These are phyloP conservation scores for Gastrodia elata DNA, from an alignment of 106 monocot species.

Conservation along the genomic window DNA sequence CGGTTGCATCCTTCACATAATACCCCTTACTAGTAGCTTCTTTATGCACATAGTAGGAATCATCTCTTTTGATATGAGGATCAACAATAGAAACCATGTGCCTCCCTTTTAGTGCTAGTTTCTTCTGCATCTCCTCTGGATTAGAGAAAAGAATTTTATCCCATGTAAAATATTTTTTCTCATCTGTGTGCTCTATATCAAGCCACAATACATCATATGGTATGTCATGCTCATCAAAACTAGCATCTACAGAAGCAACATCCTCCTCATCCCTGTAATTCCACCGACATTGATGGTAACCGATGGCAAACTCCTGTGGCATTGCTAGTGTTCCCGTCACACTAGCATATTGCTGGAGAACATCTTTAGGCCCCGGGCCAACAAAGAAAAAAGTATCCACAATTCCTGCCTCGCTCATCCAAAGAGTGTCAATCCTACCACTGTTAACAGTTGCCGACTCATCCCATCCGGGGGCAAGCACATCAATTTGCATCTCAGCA, in stretches of 20 bases:
- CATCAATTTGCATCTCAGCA: slow-evolving; percentile 99
- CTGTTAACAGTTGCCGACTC: not conserved
- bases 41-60: slow-evolving; percentile 50
- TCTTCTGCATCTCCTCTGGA: slow-evolving; percentile 84
- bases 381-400: slow-evolving; percentile 91
- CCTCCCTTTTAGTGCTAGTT: slow-evolving; percentile 64
- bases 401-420: slow-evolving; percentile 95
- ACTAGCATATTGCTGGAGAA: slow-evolving; percentile 60
- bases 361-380: slow-evolving; percentile 88
- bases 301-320: slow-evolving; percentile 87
- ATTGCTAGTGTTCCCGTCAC: slow-evolving; percentile 70
- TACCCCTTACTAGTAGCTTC: slow-evolving; percentile 93
- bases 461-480: slow-evolving; percentile 79
- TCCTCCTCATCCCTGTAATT: slow-evolving; percentile 97
- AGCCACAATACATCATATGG: slow-evolving; percentile 99
- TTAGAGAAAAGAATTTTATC: slow-evolving; percentile 68
- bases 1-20: slow-evolving; percentile 84
- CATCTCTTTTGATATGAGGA: slow-evolving; percentile 91
- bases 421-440: slow-evolving; percentile 58
- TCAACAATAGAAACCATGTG: slow-evolving; percentile 94
- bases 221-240: slow-evolving; percentile 95
- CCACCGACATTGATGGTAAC: slow-evolving; percentile 96
- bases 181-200: slow-evolving; percentile 95
- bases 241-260: slow-evolving; percentile 70
- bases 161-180: slow-evolving; percentile 95